phyloP scores from a whole-genome alignment of 2,329 filamentous ascomycete species.

The Colletotrichum gloeosporioides region DNA sequence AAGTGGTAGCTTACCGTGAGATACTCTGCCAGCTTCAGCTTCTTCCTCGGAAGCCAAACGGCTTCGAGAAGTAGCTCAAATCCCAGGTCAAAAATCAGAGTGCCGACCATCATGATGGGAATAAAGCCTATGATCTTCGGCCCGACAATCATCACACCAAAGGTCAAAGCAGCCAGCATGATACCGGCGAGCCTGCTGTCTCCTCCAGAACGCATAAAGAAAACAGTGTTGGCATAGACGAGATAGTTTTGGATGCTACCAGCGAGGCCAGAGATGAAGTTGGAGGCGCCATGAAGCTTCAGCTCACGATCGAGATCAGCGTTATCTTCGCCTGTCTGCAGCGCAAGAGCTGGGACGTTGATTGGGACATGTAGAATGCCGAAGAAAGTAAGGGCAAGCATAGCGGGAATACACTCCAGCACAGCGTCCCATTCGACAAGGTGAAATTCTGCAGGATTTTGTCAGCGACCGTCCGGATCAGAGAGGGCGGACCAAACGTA shows the following conservation, averaged over 20 bases:
- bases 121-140: conserved; percentile 92
- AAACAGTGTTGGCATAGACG: conserved; percentile 96
- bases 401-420: conserved; percentile 84
- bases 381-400: conserved; percentile 97
- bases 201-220: conserved; percentile 93
- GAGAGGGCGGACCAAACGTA: conserved; percentile 49
- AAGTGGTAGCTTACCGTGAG: conserved; percentile 66
- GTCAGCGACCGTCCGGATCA: conserved; percentile 25
- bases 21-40: conserved; percentile 86
- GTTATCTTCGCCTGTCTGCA: conserved; percentile 91
- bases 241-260: conserved; percentile 97
- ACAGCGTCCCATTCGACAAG: conserved; percentile 85
- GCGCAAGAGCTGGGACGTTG: conserved; percentile 91
- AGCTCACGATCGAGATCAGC: conserved; percentile 90
- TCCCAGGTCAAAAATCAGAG: conserved; percentile 91
- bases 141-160: conserved; percentile 82
- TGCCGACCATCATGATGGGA: conserved; percentile 95
- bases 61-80: conserved; percentile 92
- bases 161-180: conserved; percentile 81
- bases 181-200: conserved; percentile 85
- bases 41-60: conserved; percentile 85
- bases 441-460: conserved; percentile 67
- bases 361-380: conserved; percentile 97
- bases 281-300: conserved; percentile 91
- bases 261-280: conserved; percentile 82